phyloP scores from a whole-genome alignment of 2,329 filamentous ascomycete species.

The Lasiodiplodia hormozganensis region DNA sequence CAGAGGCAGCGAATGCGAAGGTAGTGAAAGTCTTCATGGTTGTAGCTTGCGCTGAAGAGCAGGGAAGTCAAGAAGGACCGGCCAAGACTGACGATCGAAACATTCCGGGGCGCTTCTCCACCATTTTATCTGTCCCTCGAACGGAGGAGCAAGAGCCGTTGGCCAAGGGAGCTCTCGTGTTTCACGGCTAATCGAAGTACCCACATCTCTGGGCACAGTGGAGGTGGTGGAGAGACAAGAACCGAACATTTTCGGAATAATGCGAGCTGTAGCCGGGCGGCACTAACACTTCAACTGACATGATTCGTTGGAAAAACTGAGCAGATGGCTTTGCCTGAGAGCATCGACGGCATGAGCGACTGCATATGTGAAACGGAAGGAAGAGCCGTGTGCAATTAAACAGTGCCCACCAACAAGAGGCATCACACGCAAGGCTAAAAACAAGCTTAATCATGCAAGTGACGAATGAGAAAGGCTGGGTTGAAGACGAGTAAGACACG shows the following conservation, averaged over 20 bases:
- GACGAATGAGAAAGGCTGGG: background rate
- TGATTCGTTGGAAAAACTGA: slow-evolving; percentile 16
- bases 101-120: background rate
- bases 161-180: background rate
- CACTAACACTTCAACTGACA: no score
- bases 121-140: slow-evolving; percentile 13
- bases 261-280: background rate
- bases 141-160: slow-evolving; percentile 1
- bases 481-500: background rate
- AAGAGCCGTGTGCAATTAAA: slow-evolving; percentile 22
- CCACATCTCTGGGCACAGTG: background rate
- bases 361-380: slow-evolving; percentile 21
- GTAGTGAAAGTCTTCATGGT: slow-evolving; percentile 45
- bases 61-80: background rate
- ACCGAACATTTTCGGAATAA: slow-evolving; percentile 4
- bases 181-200: slow-evolving; percentile 17
- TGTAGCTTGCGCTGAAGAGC: slow-evolving; percentile 1
- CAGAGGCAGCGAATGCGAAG: slow-evolving; percentile 41
- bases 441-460: slow-evolving; percentile 14
- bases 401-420: background rate
- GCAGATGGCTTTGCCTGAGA: background rate
- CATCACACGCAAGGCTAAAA: slow-evolving; percentile 8
- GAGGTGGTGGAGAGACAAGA: background rate
- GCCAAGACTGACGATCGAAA: slow-evolving; percentile 24
- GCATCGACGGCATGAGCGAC: background rate